Evolutionary conservation across 805 yeast genomes (phyloP).

Genomic region (Saccharomycopsis fermentans): DNA sequence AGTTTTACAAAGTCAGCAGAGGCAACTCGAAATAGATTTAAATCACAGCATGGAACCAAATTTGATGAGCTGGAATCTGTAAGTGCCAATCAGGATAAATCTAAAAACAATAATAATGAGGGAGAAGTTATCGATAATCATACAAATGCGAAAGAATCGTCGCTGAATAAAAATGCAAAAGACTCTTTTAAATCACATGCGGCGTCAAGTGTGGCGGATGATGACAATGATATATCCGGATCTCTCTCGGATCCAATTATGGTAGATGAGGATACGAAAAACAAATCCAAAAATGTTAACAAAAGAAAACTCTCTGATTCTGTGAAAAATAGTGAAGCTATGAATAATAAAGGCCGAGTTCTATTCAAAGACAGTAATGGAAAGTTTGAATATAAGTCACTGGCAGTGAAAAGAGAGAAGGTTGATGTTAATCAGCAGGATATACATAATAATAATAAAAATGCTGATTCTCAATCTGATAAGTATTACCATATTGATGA

Average conservation of each 20-base stretch:
- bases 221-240: background rate
- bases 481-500: background rate
- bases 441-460: background rate
- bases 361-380: background rate
- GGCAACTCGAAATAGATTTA: background rate
- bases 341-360: background rate
- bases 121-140: background rate
- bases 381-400: constrained; percentile 7
- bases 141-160: background rate
- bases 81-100: background rate
- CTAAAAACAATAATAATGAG: no score
- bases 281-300: background rate
- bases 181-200: background rate
- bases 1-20: background rate
- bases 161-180: background rate
- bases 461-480: background rate
- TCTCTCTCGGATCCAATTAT: constrained; percentile 9
- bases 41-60: background rate
- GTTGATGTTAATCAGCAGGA: background rate
- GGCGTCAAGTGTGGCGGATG: background rate
- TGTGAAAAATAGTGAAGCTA: background rate
- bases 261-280: constrained; percentile 8
- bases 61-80: background rate
- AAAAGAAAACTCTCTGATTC: background rate
- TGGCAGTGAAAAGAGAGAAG: constrained; percentile 6